Base-by-base conservation (phyloP, 2,329 filamentous ascomycete genomes). In the Penicillium expansum region DNA sequence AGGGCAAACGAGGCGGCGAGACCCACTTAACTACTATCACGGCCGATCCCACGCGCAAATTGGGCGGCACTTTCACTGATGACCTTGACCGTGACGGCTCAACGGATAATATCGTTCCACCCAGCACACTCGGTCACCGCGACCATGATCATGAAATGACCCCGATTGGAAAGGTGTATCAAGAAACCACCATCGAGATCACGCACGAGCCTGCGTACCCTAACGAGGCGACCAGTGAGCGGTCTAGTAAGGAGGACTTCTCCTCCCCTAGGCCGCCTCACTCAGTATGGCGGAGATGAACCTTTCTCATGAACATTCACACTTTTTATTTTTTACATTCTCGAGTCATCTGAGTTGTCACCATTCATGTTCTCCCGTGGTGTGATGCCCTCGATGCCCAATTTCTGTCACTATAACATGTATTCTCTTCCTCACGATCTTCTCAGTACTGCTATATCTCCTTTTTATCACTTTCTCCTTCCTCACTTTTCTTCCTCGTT, bases 181-280 rank as follows among this genome's bases (percentile, higher is more conserved):
- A 77, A 56, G 65, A 79, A 51, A 78, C 75, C 1, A 78, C 75
- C 5, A 77, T 79, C 48, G 74, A 77, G 55, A 73, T 77, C 52
- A 76, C 73, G 1, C 66, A 62, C 35, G 74, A 77, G 43, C 71
- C 69, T 7, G 72, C 69, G 11, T 74, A 65, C 35, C 64, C 67
- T 1, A 56, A 60, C 20, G 68, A 61, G 7, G 66, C 57, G 2
- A 42, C 49, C 10, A 70, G 69, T 52, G 61, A 64, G 37, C 65
- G 64, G 5, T 69, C 69, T 11, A 71, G 69, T 58, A 66, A 63
- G 32, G 69, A 70, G 13, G 67, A 67, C 2, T 53, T 64, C 22
- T 52, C 35, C 8, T 35, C 61, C 8, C 62, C 61, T 6, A 39
- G 50, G 9, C 52, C 61, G 20, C 50, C 62, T 14, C 56, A 61